A percentile compares a stretch with the other conserved stretches of the same genome.
These are phyloP conservation scores for Drosera capensis DNA, from an alignment of 148 eudicot species.

Conservation along the genomic window DNA sequence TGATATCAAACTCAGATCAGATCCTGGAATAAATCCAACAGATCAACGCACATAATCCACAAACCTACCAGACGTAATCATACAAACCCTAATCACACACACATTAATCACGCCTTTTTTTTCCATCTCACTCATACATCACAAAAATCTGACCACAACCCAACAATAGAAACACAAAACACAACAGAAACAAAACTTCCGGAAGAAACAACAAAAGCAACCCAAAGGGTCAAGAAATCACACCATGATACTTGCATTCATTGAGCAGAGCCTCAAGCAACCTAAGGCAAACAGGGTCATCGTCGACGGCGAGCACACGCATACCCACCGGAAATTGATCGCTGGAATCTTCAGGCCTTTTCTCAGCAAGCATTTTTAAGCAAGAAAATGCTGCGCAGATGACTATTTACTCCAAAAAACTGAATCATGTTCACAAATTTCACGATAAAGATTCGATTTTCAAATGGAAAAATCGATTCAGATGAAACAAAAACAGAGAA, in stretches of 20 bases:
- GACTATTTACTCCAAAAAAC: no score
- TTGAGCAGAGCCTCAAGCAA: slow-evolving; percentile 42
- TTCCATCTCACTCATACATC: not conserved
- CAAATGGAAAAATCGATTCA: no score
- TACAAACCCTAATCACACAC: no score
- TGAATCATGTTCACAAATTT: no score
- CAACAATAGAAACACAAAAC: not conserved
- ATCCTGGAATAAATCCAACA: not conserved
- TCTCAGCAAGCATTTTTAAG: not conserved
- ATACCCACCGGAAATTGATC: slow-evolving; percentile 57
- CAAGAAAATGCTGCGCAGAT: no score
- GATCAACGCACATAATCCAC: not conserved
- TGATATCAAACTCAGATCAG: not conserved
- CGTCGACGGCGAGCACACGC: slow-evolving; percentile 86
- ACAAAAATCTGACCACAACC: not conserved
- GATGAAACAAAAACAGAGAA: no score
- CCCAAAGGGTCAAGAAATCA: slow-evolving; percentile 5
- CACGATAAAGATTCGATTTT: no score
- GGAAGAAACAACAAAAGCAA: not conserved
- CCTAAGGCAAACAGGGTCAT: slow-evolving; percentile 58
- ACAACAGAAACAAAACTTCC: not conserved
- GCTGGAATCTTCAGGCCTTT: not conserved
- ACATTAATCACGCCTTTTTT: no score
- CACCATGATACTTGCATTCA: slow-evolving; percentile 70
- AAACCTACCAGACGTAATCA: no score